Evolutionary conservation across 257 asterid species (phyloP).

Genomic region (Anisodus tanguticus): DNA sequence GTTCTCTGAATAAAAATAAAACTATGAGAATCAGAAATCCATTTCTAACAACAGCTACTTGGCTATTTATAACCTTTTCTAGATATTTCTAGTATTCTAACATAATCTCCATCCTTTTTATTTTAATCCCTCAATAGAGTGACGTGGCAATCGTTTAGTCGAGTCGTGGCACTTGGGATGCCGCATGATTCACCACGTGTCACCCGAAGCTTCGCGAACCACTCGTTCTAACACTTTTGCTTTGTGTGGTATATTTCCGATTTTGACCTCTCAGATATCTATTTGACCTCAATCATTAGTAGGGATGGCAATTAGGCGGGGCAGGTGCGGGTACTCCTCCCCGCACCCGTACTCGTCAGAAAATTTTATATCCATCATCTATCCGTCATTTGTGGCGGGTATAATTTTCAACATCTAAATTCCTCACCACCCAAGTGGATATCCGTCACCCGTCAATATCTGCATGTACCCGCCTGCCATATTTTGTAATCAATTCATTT

Average conservation of each 20-base stretch:
- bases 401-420: too few relatives aligned
- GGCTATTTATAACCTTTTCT: conserved; percentile 39
- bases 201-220: conserved; percentile 29
- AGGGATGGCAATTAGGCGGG: too few relatives aligned
- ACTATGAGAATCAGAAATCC: background rate
- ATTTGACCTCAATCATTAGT: background rate
- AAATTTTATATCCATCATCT: too few relatives aligned
- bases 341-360: too few relatives aligned
- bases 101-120: background rate
- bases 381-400: too few relatives aligned
- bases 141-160: conserved; percentile 43
- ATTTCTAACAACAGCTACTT: background rate
- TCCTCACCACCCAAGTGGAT: too few relatives aligned
- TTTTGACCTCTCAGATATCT: background rate
- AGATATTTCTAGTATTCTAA: conserved; percentile 24
- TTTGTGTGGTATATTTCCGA: conserved; percentile 24
- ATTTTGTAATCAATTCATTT: too few relatives aligned
- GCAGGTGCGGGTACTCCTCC: too few relatives aligned
- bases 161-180: background rate
- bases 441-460: too few relatives aligned
- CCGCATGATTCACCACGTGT: conserved; percentile 28
- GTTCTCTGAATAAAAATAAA: background rate
- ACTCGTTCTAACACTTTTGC: background rate
- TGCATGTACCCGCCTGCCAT: too few relatives aligned
- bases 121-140: background rate